Conservation (phyloP, 768 basidiomycete genomes). For the Mycena sanguinolenta region DNA sequence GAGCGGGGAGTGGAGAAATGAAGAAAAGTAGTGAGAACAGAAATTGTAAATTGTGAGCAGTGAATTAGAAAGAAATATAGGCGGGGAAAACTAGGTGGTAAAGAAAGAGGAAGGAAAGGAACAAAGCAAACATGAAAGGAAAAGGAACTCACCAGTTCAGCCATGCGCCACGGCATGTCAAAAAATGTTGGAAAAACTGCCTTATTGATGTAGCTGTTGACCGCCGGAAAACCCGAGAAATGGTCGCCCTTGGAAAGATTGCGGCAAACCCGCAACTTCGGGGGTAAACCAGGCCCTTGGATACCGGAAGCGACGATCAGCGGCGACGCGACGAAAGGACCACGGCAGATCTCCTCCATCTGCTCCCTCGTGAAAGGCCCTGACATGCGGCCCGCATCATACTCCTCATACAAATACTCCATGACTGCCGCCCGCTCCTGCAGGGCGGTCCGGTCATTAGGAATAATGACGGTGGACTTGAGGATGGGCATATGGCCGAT, state of each 20-base stretch:
- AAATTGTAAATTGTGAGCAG: too few species aligned
- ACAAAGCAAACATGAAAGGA: too few species aligned
- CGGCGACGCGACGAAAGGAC: conserved; percentile 43
- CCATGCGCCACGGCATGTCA: conserved; percentile 30
- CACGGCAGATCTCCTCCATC: conserved; percentile 37
- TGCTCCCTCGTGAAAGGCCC: conserved; percentile 26
- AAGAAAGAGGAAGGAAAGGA: too few species aligned
- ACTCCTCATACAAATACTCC: conserved; percentile 29
- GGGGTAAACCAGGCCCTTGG: conserved; percentile 29
- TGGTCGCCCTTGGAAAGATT: conserved; percentile 37
- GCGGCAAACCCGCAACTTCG: conserved; percentile 36
- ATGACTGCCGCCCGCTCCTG: background rate
- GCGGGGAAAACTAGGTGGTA: too few species aligned
- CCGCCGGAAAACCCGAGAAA: background rate
- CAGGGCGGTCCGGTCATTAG: conserved; percentile 26
- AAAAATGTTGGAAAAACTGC: conserved; percentile 32
- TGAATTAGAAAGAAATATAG: too few species aligned
- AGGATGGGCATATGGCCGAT: conserved; percentile 44
- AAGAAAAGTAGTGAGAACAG: too few species aligned
- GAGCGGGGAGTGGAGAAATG: too few species aligned
- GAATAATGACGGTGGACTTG: conserved; percentile 9
- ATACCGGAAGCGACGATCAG: conserved; percentile 34
- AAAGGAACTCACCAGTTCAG: conserved; percentile 32
- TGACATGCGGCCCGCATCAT: conserved; percentile 7
- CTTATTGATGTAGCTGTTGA: conserved; percentile 36